Evolutionary conservation across 306 rosid genomes (phyloP).

Genomic region (Begonia masoniana): DNA sequence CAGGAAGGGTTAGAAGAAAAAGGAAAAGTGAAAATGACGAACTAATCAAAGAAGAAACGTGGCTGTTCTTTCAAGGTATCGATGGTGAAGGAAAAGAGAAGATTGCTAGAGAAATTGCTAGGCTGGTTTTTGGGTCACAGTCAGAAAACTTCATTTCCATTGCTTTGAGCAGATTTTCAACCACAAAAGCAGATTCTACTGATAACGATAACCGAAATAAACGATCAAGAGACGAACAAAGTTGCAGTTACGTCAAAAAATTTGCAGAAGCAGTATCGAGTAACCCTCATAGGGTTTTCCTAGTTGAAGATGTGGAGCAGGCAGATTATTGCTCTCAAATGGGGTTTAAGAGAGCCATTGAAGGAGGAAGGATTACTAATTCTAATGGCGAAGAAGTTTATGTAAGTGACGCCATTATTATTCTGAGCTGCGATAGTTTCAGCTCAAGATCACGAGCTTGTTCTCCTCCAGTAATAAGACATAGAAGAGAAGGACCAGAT

Average conservation of each 20-base stretch:
- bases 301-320: conserved; percentile 79
- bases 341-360: conserved; percentile 81
- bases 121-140: conserved; percentile 54
- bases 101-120: conserved; percentile 64
- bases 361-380: conserved; percentile 40
- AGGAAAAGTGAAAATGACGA: conserved; percentile 17
- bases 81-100: conserved; percentile 55
- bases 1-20: conserved; percentile 57
- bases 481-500: conserved; percentile 19
- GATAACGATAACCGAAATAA: conserved; percentile 43
- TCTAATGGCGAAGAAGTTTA: conserved; percentile 52
- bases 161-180: conserved; percentile 54
- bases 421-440: conserved; percentile 68
- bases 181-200: conserved; percentile 65
- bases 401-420: conserved; percentile 62
- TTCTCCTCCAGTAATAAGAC: conserved; percentile 46
- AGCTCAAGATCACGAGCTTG: conserved; percentile 79
- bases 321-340: conserved; percentile 73
- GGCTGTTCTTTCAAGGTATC: conserved; percentile 78
- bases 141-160: conserved; percentile 35
- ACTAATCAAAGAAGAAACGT: conserved; percentile 61
- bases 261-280: conserved; percentile 42
- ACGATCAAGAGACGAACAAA: conserved; percentile 65
- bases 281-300: conserved; percentile 78
- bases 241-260: conserved; percentile 53